A percentile compares a stretch with the other conserved stretches of the same genome.
Evolutionary conservation across 148 eudicot species (phyloP).

Genomic region (Chenopodium berlandieri): DNA sequence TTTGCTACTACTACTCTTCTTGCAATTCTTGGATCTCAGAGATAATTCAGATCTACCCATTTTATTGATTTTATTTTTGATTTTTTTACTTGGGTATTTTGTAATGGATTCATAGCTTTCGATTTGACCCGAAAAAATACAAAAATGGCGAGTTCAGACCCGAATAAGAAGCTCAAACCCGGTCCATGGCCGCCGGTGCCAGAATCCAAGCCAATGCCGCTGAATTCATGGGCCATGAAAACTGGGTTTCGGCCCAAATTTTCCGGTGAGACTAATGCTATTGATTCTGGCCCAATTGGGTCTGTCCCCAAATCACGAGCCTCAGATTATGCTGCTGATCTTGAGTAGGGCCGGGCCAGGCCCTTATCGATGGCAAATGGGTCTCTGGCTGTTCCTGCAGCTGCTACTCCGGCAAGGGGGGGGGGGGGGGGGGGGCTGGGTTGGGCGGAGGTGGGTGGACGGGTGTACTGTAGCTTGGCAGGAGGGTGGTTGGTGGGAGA

Average conservation of each 20-base stretch:
- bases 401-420: not conserved
- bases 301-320: slow-evolving; percentile 33
- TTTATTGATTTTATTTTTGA: not conserved
- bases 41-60: slow-evolving; percentile 16
- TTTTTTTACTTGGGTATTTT: not conserved
- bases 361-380: slow-evolving; percentile 25
- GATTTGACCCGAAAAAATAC: too few species aligned
- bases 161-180: slow-evolving; percentile 56
- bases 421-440: too few species aligned
- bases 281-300: slow-evolving; percentile 52
- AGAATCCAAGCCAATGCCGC: slow-evolving; percentile 59
- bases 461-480: too few species aligned
- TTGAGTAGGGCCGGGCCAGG: slow-evolving; percentile 54
- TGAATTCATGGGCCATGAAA: slow-evolving; percentile 78
- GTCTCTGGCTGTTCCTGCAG: slow-evolving; percentile 4
- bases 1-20: not conserved
- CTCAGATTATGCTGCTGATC: slow-evolving; percentile 41
- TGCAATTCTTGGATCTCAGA: slow-evolving; percentile 13
- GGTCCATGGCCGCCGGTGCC: slow-evolving; percentile 74
- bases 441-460: too few species aligned
- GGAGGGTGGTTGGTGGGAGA: too few species aligned
- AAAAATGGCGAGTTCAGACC: slow-evolving; percentile 54
- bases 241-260: slow-evolving; percentile 84
- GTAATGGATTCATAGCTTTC: too few species aligned
- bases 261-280: slow-evolving; percentile 77